A percentile compares a stretch with the other conserved stretches of the same genome.
Evolutionary conservation across 2,329 filamentous ascomycete genomes (phyloP).

Genomic region (Fusarium devonianum): DNA sequence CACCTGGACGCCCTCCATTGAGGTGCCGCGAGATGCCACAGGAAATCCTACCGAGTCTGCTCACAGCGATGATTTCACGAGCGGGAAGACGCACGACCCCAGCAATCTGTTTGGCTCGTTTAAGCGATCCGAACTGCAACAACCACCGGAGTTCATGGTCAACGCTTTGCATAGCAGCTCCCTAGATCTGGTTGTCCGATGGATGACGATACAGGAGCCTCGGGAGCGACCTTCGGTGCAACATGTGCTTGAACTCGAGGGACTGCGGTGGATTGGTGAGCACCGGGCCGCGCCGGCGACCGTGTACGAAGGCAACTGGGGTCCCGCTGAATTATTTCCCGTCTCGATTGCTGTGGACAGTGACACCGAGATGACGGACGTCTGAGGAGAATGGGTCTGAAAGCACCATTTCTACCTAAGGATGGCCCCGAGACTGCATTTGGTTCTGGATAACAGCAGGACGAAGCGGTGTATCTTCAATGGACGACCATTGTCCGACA

Average conservation of each 20-base stretch:
- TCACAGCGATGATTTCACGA: conserved; percentile 46
- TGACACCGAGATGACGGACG: conserved; percentile 68
- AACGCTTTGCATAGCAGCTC: conserved; percentile 75
- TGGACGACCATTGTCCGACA: conserved; percentile 36
- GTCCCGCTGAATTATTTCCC: conserved; percentile 68
- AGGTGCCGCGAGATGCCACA: conserved; percentile 75
- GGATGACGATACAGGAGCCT: conserved; percentile 85
- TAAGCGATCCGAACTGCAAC: conserved; percentile 58
- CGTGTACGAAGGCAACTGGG: conserved; percentile 95
- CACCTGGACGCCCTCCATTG: conserved; percentile 78
- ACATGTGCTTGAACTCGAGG: conserved; percentile 75
- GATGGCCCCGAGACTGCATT: conserved; percentile 34
- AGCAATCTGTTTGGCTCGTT: conserved; percentile 53
- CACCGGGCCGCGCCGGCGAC: conserved; percentile 88
- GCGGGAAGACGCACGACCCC: conserved; percentile 44
- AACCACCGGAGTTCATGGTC: conserved; percentile 90
- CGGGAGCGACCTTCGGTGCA: conserved; percentile 74
- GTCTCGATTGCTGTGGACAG: conserved; percentile 48
- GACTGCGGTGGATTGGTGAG: conserved; percentile 79
- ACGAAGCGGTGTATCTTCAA: conserved; percentile 28
- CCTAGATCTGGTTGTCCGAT: conserved; percentile 82
- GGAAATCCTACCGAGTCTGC: conserved; percentile 54
- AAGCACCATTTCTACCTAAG: neutral
- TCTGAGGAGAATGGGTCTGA: conserved; percentile 46
- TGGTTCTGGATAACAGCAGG: conserved; percentile 46